Evolutionary conservation across 805 yeast genomes (phyloP).

Genomic region (Wickerhamiella sorbophila): DNA sequence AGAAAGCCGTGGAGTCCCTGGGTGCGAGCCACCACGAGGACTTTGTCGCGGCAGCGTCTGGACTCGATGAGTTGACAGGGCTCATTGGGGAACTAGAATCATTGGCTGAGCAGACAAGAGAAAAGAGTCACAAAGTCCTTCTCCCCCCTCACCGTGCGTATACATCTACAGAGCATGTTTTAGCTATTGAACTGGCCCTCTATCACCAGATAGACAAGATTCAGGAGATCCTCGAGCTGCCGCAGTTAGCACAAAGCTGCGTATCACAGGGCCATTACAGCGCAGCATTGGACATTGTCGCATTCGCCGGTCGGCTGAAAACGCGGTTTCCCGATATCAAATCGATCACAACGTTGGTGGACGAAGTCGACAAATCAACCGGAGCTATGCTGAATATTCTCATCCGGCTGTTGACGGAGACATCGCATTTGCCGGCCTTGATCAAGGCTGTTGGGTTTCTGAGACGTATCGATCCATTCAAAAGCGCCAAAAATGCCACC

Average conservation of each 20-base stretch:
- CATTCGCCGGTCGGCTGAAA: conserved; percentile 52
- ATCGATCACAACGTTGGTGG: conserved; percentile 38
- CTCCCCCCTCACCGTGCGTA: conserved; percentile 13
- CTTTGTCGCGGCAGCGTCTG: conserved; percentile 9
- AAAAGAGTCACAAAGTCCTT: conserved; percentile 13
- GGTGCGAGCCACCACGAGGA: conserved; percentile 10
- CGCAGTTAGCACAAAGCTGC: conserved; percentile 71
- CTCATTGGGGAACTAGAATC: conserved; percentile 5
- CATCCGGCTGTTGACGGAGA: conserved; percentile 54
- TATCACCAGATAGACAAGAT: conserved; percentile 47
- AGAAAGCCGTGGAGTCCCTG: conserved; percentile 3
- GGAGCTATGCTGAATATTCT: conserved; percentile 57
- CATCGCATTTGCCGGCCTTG: conserved; percentile 62
- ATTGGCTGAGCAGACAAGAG: conserved; percentile 8
- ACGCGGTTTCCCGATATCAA: conserved; percentile 52
- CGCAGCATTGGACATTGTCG: conserved; percentile 74
- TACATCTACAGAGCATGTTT: conserved; percentile 12
- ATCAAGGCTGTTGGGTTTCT: conserved; percentile 68
- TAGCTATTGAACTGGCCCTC: conserved; percentile 31
- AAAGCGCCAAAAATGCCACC: conserved; percentile 15
- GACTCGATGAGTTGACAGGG: conserved; percentile 9
- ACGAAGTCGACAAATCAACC: conserved; percentile 36
- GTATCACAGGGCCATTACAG: conserved; percentile 76
- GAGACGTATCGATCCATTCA: conserved; percentile 36
- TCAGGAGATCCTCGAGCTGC: conserved; percentile 68